Percentiles rank a stretch among this genome's conserved stretches.
Conservation (phyloP, 2,329 filamentous ascomycete species). For the Achaetomium macrosporum region DNA sequence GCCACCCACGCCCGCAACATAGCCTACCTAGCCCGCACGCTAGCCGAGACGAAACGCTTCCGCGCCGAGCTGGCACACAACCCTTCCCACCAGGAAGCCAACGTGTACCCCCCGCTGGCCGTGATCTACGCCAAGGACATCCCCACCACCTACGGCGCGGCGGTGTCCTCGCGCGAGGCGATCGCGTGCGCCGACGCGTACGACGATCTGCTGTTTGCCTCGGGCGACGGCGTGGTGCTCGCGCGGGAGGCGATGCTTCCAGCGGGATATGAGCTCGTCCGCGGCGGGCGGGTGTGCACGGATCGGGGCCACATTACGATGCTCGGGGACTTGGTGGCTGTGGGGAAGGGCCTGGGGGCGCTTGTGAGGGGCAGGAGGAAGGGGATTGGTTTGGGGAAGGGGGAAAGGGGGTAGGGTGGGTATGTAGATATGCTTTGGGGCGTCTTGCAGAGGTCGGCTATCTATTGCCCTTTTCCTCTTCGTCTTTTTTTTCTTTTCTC, state of each 20-base stretch:
- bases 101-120: constrained; percentile 73
- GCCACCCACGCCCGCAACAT: constrained; percentile 44
- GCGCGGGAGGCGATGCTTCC: constrained; percentile 82
- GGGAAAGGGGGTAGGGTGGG: background rate
- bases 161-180: constrained; percentile 64
- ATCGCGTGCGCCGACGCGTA: constrained; percentile 75
- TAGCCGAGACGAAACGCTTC: constrained; percentile 67
- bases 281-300: constrained; percentile 68
- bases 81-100: constrained; percentile 53
- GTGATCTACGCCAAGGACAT: constrained; percentile 83
- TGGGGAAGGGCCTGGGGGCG: constrained; percentile 67
- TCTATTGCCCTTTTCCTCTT: no score
- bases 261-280: constrained; percentile 66
- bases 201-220: constrained; percentile 79
- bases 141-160: constrained; percentile 77
- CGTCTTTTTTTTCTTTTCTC: no score
- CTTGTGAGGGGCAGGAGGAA: constrained; percentile 60
- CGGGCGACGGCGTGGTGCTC: constrained; percentile 83
- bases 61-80: constrained; percentile 65
- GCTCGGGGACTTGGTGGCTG: constrained; percentile 74
- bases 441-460: no score
- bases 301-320: constrained; percentile 85
- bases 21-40: constrained; percentile 67
- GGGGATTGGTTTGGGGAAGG: constrained; percentile 61
- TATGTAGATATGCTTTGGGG: no score